Conservation (phyloP, 345 rosid genomes). For the Euphorbia peplus region DNA sequence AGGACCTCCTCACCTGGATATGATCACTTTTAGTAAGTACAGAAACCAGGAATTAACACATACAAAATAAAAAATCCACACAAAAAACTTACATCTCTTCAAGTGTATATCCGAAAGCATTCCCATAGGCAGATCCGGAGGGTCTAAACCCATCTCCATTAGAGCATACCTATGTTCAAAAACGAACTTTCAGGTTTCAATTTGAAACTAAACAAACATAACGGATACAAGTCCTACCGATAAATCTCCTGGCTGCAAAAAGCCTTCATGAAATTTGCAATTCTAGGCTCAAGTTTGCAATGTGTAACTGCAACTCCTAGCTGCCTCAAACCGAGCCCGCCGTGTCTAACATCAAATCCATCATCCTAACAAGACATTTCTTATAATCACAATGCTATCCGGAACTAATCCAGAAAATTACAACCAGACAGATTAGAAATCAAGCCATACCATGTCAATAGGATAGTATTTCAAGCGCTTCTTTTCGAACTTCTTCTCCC, state of each 20-base stretch:
- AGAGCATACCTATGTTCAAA: slow-evolving; percentile 50
- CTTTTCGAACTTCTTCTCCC: slow-evolving; percentile 70
- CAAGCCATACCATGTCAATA: slow-evolving; percentile 56
- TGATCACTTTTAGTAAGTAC: background rate
- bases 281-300: slow-evolving; percentile 62
- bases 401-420: background rate
- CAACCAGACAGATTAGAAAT: background rate
- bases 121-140: slow-evolving; percentile 66
- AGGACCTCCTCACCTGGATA: slow-evolving; percentile 60
- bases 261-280: slow-evolving; percentile 59
- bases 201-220: background rate
- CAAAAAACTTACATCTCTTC: slow-evolving; percentile 46
- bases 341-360: slow-evolving; percentile 68
- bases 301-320: slow-evolving; percentile 61
- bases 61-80: too few species aligned
- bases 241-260: slow-evolving; percentile 73
- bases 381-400: background rate
- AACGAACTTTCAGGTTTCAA: background rate
- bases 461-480: slow-evolving; percentile 57
- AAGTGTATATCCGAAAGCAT: slow-evolving; percentile 63
- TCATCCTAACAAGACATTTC: slow-evolving; percentile 42
- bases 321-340: slow-evolving; percentile 68
- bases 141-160: slow-evolving; percentile 68
- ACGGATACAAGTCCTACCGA: slow-evolving; percentile 31
- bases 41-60: too few species aligned